These are phyloP conservation scores for Populus trichocarpa DNA, from an alignment of 441 rosid species.

Conservation along the genomic window DNA sequence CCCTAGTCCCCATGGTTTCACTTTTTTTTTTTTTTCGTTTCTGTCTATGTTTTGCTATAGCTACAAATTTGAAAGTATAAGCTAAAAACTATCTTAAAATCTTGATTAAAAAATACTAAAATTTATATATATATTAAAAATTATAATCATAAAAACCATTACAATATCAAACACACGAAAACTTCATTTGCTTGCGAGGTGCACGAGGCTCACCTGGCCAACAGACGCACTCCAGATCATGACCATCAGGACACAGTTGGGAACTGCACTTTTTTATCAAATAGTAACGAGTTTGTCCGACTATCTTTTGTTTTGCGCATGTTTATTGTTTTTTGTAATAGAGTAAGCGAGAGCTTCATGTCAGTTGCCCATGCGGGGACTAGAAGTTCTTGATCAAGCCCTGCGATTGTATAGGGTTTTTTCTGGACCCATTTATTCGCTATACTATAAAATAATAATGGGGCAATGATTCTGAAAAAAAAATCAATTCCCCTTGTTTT, in stretches of 20 bases:
- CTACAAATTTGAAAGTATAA: too few species aligned
- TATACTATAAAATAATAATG: background rate
- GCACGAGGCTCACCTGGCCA: too few species aligned
- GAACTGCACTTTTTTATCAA: background rate
- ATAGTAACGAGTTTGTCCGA: background rate
- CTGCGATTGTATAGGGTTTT: background rate
- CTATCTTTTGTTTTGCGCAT: background rate
- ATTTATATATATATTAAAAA: too few species aligned
- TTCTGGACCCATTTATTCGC: background rate
- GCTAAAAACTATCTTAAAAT: too few species aligned
- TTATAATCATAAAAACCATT: too few species aligned
- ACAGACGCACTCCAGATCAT: too few species aligned
- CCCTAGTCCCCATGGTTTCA: background rate
- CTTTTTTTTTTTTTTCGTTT: too few species aligned
- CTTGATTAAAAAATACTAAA: too few species aligned
- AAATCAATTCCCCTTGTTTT: background rate
- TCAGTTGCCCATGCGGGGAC: background rate
- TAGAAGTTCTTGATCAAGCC: background rate
- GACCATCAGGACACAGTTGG: too few species aligned
- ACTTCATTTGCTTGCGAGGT: too few species aligned
- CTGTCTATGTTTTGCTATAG: too few species aligned
- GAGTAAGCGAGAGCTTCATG: background rate
- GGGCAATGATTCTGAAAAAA: background rate
- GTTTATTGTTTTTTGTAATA: background rate
- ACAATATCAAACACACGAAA: too few species aligned